Evolutionary conservation across 371 early-diverging fungal genomes (phyloP), one percentile per base, ranked within the genome.

Genomic region (Cokeromyces recurvatus): DNA sequence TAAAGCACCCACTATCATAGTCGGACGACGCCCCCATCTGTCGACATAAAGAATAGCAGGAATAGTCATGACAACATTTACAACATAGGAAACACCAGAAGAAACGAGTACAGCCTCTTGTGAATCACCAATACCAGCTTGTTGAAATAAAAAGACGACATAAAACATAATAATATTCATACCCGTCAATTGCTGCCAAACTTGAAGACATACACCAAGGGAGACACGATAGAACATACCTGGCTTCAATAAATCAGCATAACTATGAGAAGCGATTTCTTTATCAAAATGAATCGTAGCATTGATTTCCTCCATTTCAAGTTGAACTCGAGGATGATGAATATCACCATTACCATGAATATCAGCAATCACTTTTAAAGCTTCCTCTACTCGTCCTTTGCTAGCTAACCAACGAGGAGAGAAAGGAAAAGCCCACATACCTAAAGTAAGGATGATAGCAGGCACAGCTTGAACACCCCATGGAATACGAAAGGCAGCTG

Each of bases 391-490:
- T 25, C 74, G 66, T 46, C 73, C 70, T 52, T 74, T 62, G 41
- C 65, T 62, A 24, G 79, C 65, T 12, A 82, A 58, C 82, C 82
- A 82, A 27, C 82, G 75, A 29, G 52, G 55, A 38, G 55, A 55
- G 22, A 22, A 44, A 14, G 52, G 60, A 16, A 60, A 48, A 55
- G 85, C 66, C 52, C 78, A 55, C 66, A 86, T 82, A 48, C 86
- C 71, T 39, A 60, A 4, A 15, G 85, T 51, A 21, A 95, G 74
- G 27, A 92, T 64, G 14, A 77, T 27, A 32, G 87, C 87, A 29
- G 92, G 92, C n/a, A 89, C 71, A 24, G 81, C 62, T 62, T 96
- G 95, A 32, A 92, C 53, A 41, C 79, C 91, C 60, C 92, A 78
- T 4, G 92, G 87, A 32, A 87, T 64, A 46, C 94, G 81, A 86